Evolutionary conservation across 768 basidiomycete genomes (phyloP), one percentile per base, ranked within the genome.

Genomic region (Russula emetica): DNA sequence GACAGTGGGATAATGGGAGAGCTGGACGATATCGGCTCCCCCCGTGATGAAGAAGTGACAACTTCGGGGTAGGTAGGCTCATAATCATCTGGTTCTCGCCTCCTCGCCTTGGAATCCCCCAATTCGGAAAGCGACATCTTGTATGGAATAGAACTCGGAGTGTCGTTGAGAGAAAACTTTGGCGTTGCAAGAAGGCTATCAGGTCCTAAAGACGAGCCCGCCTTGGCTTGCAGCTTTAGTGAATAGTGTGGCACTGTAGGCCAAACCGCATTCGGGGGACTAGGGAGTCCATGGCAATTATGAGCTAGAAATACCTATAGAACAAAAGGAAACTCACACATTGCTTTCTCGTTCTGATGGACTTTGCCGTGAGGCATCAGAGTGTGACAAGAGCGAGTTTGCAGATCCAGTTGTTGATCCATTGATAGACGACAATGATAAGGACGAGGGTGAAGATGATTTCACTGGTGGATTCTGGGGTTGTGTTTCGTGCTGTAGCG

Each of bases 1-100:
- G 89, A 88, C n/a, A 91, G 77, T 44, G 91, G 91, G 60, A 92
- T 88, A n/a, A 86, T 70, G 24, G 88, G 86, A 1, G 85, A 85
- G 47, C 78, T 78, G 10, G 76, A 64, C 34, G 68, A 51, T 61
- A 71, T 58, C 64, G 68, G 51, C 58, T 71, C 69, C 59, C 38
- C n/a, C n/a, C n/a, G 67, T 34, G 72, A 66, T 28, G 74, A 67
- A 22, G 74, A 71, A 34, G 74, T 70, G 30, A 74, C 72, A 49
- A 75, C 72, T 32, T 77, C 71, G 26, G 80, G 78, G 71, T 84
- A 87, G 22, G 76, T 70, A 14, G 71, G 72, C 32, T 79, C 77
- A 58, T 84, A 79, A 59, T 84, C 80, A 66, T 83, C 82, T 45
- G 83, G 71, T 42, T 81, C 79, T 16, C 74, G 68, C 54, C 68